Conservation (phyloP, 352 stramenopile genomes). For the Phytophthora palmivora region DNA sequence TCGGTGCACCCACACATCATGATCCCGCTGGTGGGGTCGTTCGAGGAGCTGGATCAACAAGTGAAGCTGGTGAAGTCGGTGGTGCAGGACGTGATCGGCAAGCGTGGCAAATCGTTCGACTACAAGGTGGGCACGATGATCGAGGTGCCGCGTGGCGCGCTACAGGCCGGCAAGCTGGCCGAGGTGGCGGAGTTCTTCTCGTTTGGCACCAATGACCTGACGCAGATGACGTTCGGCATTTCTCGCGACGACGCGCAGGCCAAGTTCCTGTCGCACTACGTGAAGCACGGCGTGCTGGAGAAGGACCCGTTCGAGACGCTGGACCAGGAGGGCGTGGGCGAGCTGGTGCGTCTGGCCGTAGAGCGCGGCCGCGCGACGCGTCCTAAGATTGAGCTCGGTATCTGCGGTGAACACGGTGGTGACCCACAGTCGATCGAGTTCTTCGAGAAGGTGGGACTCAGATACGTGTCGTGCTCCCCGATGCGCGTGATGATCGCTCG, state of each 20-base stretch:
- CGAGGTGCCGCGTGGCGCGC: constrained; percentile 30
- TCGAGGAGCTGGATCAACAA: constrained; percentile 35
- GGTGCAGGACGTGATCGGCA: constrained; percentile 32
- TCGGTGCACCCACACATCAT: constrained; percentile 21
- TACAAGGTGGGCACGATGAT: constrained; percentile 41
- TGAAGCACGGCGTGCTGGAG: constrained; percentile 34
- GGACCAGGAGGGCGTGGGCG: constrained; percentile 35
- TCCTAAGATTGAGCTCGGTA: constrained; percentile 21
- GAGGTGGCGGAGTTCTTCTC: constrained; percentile 38
- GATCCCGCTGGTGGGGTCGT: constrained; percentile 23
- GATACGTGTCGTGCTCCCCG: constrained; percentile 32
- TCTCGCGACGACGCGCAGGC: constrained; percentile 31
- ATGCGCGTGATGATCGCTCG: constrained; percentile 38
- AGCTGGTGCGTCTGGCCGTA: constrained; percentile 30
- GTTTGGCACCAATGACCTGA: constrained; percentile 37
- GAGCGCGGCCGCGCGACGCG: constrained; percentile 24
- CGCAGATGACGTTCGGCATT: constrained; percentile 37
- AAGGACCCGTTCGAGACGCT: constrained; percentile 40
- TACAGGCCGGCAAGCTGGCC: constrained; percentile 32
- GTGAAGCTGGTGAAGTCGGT: constrained; percentile 12
- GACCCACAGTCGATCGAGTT: constrained; percentile 36
- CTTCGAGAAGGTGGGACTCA: constrained; percentile 33
- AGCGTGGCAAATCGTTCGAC: constrained; percentile 29
- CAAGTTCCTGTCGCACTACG: constrained; percentile 38
- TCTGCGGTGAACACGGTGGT: constrained; percentile 25